Percentiles rank a stretch among this genome's conserved stretches.
Conservation (phyloP, 2,329 filamentous ascomycete species). For the Podosphaera fusca region DNA sequence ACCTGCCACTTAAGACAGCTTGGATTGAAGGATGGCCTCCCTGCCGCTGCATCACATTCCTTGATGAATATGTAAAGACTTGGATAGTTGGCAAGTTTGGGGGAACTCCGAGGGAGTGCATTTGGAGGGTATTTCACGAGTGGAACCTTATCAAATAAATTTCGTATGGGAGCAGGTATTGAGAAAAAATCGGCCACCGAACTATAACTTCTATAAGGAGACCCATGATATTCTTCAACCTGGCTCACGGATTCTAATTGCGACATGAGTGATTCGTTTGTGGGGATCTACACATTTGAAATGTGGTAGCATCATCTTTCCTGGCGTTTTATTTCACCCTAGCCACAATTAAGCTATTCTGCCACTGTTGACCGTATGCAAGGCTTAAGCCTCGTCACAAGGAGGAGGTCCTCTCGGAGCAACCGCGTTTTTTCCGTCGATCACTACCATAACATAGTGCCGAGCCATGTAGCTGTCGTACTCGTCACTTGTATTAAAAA, state of each 20-base stretch:
- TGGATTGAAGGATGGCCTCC: conserved; percentile 66
- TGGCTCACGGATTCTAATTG: conserved; percentile 3
- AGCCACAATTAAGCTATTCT: neutral
- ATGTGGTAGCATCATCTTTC: no score
- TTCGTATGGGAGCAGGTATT: conserved; percentile 52
- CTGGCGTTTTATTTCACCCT: no score
- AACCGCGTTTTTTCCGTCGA: no score
- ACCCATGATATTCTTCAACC: conserved; percentile 2
- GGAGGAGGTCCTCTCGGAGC: no score
- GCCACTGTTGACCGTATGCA: neutral
- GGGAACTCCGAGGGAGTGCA: conserved; percentile 42
- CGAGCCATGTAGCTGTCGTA: no score
- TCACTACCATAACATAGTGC: no score
- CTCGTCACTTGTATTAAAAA: no score
- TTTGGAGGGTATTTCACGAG: conserved; percentile 54
- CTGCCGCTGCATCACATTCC: conserved; percentile 32
- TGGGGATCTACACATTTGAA: no score
- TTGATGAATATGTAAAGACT: conserved; percentile 59
- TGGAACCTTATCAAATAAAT: conserved; percentile 67
- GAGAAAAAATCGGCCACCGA: conserved; percentile 12
- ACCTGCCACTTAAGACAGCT: conserved; percentile 95
- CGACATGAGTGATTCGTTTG: neutral
- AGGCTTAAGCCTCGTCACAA: no score
- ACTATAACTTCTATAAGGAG: conserved; percentile 6
- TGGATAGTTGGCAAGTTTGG: conserved; percentile 22